Evolutionary conservation across 805 yeast species (phyloP).

Genomic region (Myxozyma monticola): DNA sequence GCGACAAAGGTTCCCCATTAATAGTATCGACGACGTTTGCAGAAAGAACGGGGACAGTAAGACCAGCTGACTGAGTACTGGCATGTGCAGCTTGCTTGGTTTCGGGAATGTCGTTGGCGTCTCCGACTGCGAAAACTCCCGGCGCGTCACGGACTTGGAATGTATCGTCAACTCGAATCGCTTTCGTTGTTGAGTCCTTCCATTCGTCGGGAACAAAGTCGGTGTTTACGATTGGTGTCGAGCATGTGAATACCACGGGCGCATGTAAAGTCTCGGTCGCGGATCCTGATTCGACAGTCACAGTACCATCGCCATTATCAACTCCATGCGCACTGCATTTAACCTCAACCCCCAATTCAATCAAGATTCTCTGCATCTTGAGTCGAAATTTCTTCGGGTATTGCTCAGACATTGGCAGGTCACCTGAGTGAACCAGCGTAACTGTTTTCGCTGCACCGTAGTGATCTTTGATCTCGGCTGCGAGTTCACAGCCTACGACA

Average conservation of each 20-base stretch:
- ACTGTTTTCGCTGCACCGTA: slow-evolving; percentile 42
- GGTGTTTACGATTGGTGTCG: slow-evolving; percentile 3
- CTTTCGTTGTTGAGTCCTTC: neutral
- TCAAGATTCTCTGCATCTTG: slow-evolving; percentile 21
- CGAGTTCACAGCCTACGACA: slow-evolving; percentile 52
- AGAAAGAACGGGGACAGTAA: neutral
- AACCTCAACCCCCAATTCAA: slow-evolving; percentile 25
- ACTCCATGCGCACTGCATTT: slow-evolving; percentile 14
- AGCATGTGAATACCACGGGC: slow-evolving; percentile 9
- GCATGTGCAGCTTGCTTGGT: slow-evolving; percentile 10
- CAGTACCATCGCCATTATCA: slow-evolving; percentile 4
- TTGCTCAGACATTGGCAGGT: slow-evolving; percentile 10
- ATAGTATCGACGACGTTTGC: slow-evolving; percentile 4
- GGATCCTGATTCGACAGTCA: neutral
- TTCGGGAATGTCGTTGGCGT: slow-evolving; percentile 13
- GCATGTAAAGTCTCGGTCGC: slow-evolving; percentile 1
- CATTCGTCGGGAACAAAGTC: slow-evolving; percentile 5
- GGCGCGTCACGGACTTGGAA: slow-evolving; percentile 1
- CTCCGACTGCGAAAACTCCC: slow-evolving; percentile 18
- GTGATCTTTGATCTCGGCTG: slow-evolving; percentile 47
- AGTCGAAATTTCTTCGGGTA: slow-evolving; percentile 12
- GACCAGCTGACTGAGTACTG: no score
- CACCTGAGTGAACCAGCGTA: slow-evolving; percentile 30
- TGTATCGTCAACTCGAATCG: slow-evolving; percentile 2
- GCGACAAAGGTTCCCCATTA: neutral